phyloP scores from a whole-genome alignment of 495 filamentous ascomycete species.

The Penicillium alfredii region DNA sequence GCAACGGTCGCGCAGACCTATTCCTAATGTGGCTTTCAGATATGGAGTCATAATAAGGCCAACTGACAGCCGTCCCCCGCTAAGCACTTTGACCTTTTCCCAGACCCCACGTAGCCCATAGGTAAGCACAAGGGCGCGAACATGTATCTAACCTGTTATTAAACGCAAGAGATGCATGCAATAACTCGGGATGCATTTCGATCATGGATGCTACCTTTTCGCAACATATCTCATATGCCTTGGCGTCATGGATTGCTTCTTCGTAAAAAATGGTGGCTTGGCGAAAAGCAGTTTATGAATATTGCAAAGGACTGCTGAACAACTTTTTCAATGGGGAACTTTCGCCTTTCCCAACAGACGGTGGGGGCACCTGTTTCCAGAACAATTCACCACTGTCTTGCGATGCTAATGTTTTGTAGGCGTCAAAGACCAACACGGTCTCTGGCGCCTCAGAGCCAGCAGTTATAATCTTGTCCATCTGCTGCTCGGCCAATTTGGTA shows the following conservation, averaged over 20 bases:
- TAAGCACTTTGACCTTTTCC: constrained; percentile 53
- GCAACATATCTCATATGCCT: constrained; percentile 45
- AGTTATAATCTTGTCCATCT: constrained; percentile 35
- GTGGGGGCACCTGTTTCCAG: constrained; percentile 34
- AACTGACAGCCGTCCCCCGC: constrained; percentile 47
- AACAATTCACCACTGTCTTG: constrained; percentile 51
- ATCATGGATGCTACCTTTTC: constrained; percentile 38
- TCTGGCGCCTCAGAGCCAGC: constrained; percentile 19
- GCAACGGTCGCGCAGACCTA: constrained; percentile 28
- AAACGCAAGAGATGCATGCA: constrained; percentile 35
- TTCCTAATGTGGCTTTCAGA: constrained; percentile 48
- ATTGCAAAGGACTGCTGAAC: constrained; percentile 45
- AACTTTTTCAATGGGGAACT: constrained; percentile 36
- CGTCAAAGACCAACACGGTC: constrained; percentile 53
- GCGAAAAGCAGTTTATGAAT: constrained; percentile 53
- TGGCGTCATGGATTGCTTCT: constrained; percentile 34
- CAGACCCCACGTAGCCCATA: constrained; percentile 53
- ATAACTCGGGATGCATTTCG: constrained; percentile 48
- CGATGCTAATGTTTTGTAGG: constrained; percentile 50
- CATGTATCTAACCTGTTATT: constrained; percentile 28
- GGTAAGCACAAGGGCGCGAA: constrained; percentile 51
- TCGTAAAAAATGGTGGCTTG: constrained; percentile 54
- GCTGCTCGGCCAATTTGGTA: constrained; percentile 22
- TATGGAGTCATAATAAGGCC: constrained; percentile 46
- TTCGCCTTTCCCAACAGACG: constrained; percentile 2